phyloP scores from a whole-genome alignment of 352 stramenopile species.

The Achlya hypogyna region DNA sequence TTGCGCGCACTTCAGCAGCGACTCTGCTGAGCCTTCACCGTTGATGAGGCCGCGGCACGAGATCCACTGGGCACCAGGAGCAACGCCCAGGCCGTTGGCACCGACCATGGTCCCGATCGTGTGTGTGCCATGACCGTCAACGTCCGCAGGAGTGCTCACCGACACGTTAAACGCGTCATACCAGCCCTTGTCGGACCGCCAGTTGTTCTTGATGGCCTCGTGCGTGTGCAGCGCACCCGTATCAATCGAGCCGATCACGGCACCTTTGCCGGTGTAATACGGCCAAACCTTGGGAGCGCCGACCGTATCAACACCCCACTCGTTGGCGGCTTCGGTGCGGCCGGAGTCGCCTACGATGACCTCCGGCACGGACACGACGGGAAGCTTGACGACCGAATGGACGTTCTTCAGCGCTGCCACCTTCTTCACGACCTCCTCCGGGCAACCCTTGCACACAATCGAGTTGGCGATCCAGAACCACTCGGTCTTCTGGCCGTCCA shows the following conservation, averaged over 20 bases:
- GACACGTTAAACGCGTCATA: conserved; percentile 31
- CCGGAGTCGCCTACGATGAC: not conserved
- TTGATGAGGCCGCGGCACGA: conserved; percentile 32
- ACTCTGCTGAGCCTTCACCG: conserved; percentile 17
- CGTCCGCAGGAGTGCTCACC: conserved; percentile 30
- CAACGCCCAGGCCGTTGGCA: conserved; percentile 30
- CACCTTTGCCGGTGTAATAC: conserved; percentile 28
- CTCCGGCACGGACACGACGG: not conserved
- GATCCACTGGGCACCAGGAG: conserved; percentile 41
- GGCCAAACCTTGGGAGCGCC: conserved; percentile 30
- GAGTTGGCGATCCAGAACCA: no score
- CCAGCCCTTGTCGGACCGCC: conserved; percentile 32
- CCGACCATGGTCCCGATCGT: conserved; percentile 42
- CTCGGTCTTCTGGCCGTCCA: no score
- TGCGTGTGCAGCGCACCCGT: conserved; percentile 35
- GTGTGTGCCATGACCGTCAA: conserved; percentile 40
- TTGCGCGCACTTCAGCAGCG: conserved; percentile 34
- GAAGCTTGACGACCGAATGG: no score
- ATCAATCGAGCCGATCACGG: conserved; percentile 41
- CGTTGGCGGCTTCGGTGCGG: not conserved
- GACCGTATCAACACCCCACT: conserved; percentile 19
- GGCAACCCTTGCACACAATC: no score
- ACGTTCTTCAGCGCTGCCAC: no score
- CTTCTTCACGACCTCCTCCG: no score
- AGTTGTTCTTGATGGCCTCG: conserved; percentile 28